phyloP scores from a whole-genome alignment of 2,329 filamentous ascomycete genomes.

The Talaromyces atroroseus region DNA sequence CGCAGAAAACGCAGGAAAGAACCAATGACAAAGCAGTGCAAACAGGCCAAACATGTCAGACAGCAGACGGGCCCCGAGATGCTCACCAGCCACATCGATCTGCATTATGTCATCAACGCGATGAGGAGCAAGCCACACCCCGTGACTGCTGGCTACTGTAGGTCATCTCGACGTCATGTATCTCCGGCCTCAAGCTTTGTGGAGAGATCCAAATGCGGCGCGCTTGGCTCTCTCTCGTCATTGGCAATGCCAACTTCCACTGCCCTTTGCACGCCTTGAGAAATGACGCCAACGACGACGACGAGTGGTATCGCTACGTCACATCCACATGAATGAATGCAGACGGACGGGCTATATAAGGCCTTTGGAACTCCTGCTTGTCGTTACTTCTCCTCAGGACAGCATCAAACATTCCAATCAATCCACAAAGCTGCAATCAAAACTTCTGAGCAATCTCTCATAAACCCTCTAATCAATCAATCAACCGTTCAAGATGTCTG shows the following conservation, averaged over 20 bases:
- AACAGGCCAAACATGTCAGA: no score
- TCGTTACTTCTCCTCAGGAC: not conserved
- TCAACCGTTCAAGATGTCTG: constrained; percentile 50
- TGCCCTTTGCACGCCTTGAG: not conserved
- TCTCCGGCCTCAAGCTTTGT: no score
- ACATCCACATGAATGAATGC: not conserved
- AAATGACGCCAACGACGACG: not conserved
- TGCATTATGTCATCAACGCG: not conserved
- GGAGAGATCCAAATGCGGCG: no score
- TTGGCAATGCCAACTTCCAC: not conserved
- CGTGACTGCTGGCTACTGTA: not conserved
- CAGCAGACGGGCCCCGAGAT: not conserved
- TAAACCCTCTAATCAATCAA: not conserved
- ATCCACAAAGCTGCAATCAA: not conserved
- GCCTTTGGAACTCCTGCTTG: not conserved
- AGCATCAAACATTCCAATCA: not conserved
- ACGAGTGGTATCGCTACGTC: not conserved
- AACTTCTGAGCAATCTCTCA: not conserved
- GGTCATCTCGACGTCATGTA: constrained; percentile 8
- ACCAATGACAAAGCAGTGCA: no score
- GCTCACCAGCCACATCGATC: not conserved
- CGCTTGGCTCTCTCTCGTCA: not conserved
- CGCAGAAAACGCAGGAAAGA: no score
- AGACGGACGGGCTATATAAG: not conserved
- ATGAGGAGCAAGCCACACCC: no score